phyloP scores from a whole-genome alignment of 306 rosid genomes.

The Cucumis melo region DNA sequence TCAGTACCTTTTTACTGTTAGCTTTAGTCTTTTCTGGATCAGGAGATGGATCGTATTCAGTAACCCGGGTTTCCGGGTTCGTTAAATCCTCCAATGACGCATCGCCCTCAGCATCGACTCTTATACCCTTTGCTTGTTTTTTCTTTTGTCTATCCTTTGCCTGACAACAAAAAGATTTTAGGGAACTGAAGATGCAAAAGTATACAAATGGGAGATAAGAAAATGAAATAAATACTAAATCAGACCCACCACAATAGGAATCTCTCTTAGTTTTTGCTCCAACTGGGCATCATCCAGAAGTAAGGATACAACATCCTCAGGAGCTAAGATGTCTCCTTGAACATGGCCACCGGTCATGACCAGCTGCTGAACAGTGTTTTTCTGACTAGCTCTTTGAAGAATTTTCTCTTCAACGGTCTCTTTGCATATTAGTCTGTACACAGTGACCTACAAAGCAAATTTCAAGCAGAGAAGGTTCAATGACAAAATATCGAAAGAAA shows the following conservation, averaged over 20 bases:
- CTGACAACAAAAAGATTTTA: conserved; percentile 21
- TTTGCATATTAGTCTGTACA: conserved; percentile 90
- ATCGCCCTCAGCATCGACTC: conserved; percentile 82
- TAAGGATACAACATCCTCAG: conserved; percentile 93
- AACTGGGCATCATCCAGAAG: conserved; percentile 92
- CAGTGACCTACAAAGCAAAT: conserved; percentile 54
- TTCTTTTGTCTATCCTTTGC: conserved; percentile 74
- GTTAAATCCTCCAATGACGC: conserved; percentile 78
- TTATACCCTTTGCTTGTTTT: conserved; percentile 63
- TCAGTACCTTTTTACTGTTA: conserved; percentile 59
- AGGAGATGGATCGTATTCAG: conserved; percentile 35
- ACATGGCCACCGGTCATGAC: conserved; percentile 99
- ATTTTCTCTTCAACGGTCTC: conserved; percentile 99
- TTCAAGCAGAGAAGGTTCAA: not conserved
- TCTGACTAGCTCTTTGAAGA: conserved; percentile 92
- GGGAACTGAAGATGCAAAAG: not conserved
- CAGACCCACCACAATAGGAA: conserved; percentile 60
- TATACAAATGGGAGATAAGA: not conserved
- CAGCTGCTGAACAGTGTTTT: conserved; percentile 96
- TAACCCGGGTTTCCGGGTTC: conserved; percentile 29
- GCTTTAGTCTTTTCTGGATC: conserved; percentile 57
- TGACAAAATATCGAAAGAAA: not conserved
- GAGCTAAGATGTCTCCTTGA: conserved; percentile 93
- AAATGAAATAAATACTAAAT: not conserved
- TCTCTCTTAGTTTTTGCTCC: conserved; percentile 80